Percentiles rank a stretch among this genome's conserved stretches.
phyloP scores from a whole-genome alignment of 169 alveolate genomes.

The Eimeria praecox region DNA sequence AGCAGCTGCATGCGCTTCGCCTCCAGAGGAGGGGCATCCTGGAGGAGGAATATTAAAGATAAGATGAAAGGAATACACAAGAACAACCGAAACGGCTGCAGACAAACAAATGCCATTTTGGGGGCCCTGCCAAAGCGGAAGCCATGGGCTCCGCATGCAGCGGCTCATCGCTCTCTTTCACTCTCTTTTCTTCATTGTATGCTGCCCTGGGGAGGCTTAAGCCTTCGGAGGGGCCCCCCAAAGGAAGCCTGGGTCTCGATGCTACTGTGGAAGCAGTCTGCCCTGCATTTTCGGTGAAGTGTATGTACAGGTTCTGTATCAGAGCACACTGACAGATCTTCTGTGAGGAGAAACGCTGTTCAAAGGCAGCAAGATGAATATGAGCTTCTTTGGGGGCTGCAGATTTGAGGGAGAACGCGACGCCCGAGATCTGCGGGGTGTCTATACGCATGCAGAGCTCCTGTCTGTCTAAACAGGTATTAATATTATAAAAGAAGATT shows the following conservation, averaged over 20 bases:
- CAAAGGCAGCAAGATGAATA: background rate
- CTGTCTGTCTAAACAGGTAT: background rate
- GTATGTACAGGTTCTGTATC: background rate
- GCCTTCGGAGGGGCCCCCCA: background rate
- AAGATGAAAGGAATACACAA: background rate
- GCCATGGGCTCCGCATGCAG: slow-evolving; percentile 3
- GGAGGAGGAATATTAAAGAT: background rate
- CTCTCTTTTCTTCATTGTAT: background rate
- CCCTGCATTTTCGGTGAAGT: background rate
- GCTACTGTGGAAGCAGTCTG: background rate
- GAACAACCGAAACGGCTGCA: background rate
- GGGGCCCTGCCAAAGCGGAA: background rate
- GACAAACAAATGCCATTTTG: background rate
- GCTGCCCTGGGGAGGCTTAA: background rate
- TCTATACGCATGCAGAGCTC: background rate
- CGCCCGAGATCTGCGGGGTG: background rate
- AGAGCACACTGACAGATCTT: background rate
- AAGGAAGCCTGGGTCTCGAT: background rate
- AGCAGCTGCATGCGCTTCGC: slow-evolving; percentile 23
- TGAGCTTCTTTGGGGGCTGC: background rate
- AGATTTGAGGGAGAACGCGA: background rate
- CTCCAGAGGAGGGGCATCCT: background rate
- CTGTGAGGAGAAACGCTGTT: background rate
- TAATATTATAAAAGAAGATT: background rate
- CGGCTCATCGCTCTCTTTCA: background rate